These are phyloP conservation scores for Aspergillus haitiensis DNA, from an alignment of 495 filamentous ascomycete genomes.

Conservation along the genomic window DNA sequence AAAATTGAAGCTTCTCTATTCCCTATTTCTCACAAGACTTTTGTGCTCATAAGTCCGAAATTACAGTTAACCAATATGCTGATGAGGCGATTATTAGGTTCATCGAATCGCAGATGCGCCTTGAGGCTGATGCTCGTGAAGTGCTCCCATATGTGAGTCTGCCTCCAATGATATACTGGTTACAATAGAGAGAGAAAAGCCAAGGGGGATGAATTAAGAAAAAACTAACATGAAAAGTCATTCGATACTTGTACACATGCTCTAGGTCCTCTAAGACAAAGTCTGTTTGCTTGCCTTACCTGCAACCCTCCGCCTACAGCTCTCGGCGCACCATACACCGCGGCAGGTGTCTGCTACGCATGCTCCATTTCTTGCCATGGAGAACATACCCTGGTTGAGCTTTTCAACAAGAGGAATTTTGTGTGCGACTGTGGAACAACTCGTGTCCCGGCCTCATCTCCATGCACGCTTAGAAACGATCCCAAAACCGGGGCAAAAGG, in stretches of 20 bases:
- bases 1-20: neutral
- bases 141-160: slow-evolving; percentile 78
- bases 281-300: slow-evolving; percentile 84
- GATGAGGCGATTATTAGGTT: slow-evolving; percentile 52
- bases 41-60: too few species aligned
- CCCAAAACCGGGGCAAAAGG: slow-evolving; percentile 71
- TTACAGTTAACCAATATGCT: too few species aligned
- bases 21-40: too few species aligned
- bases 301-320: slow-evolving; percentile 78
- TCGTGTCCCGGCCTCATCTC: slow-evolving; percentile 64
- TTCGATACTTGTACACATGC: slow-evolving; percentile 90
- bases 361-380: slow-evolving; percentile 97
- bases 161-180: slow-evolving; percentile 15
- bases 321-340: slow-evolving; percentile 59
- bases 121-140: slow-evolving; percentile 94
- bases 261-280: slow-evolving; percentile 83
- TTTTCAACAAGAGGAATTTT: slow-evolving; percentile 93
- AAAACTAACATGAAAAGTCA: slow-evolving; percentile 52
- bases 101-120: slow-evolving; percentile 81
- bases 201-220: neutral
- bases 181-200: neutral
- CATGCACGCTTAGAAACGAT: slow-evolving; percentile 78
- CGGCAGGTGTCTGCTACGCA: slow-evolving; percentile 90
- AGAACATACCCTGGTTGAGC: slow-evolving; percentile 90
- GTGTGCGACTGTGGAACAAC: slow-evolving; percentile 96